Evolutionary conservation across 2,329 filamentous ascomycete genomes (phyloP).

Genomic region (Penicillium sp.): DNA sequence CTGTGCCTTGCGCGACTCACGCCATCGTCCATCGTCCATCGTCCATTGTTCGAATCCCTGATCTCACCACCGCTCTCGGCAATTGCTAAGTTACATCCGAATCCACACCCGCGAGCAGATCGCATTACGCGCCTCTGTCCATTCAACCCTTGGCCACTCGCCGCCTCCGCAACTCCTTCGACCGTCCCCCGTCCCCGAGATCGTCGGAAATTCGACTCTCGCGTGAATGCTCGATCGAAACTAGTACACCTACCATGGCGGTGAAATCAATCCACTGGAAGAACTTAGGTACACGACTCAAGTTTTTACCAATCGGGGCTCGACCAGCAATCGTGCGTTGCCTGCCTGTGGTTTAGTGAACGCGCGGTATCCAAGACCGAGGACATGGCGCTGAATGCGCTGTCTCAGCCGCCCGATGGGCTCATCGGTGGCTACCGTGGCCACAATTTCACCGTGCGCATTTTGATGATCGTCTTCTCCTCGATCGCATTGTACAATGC

Average conservation of each 20-base stretch:
- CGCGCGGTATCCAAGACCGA: not conserved
- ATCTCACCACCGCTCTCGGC: conserved; percentile 2
- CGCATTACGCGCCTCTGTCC: no score
- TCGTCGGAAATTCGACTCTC: conserved; percentile 6
- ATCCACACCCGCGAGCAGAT: no score
- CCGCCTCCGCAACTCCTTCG: no score
- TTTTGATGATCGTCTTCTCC: conserved; percentile 34
- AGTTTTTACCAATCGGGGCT: conserved; percentile 6
- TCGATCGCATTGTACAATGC: conserved; percentile 51
- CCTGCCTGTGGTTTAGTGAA: no score
- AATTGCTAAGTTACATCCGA: conserved; percentile 10
- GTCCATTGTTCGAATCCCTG: not conserved
- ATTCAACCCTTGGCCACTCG: no score
- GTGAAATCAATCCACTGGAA: conserved; percentile 8
- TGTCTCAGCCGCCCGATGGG: conserved; percentile 28
- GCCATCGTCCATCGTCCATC: no score
- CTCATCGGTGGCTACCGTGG: conserved; percentile 30
- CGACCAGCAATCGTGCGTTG: not conserved
- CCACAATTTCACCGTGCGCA: conserved; percentile 22
- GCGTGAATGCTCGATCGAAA: conserved; percentile 7
- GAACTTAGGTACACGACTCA: conserved; percentile 8
- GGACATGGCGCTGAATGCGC: not conserved
- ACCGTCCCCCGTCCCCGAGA: no score
- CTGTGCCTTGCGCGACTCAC: no score
- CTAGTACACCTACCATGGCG: conserved; percentile 16